A percentile compares a stretch with the other conserved stretches of the same genome.
phyloP scores from a whole-genome alignment of 1,284 basidiomycete genomes.

The Cystobasidiaceae sp. region DNA sequence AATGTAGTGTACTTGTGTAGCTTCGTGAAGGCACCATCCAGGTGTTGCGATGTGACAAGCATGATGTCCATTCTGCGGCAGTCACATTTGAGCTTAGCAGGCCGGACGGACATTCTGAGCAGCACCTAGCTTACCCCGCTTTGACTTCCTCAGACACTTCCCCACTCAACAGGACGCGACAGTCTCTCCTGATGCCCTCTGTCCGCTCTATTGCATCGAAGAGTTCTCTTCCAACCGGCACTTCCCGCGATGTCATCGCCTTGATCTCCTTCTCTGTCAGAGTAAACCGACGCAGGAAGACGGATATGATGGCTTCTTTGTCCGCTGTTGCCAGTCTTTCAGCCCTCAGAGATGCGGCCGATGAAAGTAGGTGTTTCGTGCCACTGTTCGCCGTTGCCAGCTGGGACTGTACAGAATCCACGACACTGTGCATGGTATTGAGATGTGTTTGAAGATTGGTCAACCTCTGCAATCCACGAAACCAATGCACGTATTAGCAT shows the following conservation, averaged over 20 bases:
- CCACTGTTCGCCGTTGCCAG: slow-evolving; percentile 69
- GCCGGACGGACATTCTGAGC: too few relatives aligned
- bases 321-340: slow-evolving; percentile 56
- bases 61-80: slow-evolving; percentile 79
- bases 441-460: slow-evolving; percentile 68
- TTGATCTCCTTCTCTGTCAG: slow-evolving; percentile 67
- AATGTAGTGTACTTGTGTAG: slow-evolving; percentile 77
- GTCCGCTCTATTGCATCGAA: slow-evolving; percentile 84
- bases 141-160: slow-evolving; percentile 67
- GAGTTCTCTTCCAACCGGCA: slow-evolving; percentile 65
- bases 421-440: slow-evolving; percentile 68
- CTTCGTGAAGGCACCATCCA: slow-evolving; percentile 86
- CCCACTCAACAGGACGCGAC: slow-evolving; percentile 77
- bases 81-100: too few relatives aligned
- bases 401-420: slow-evolving; percentile 74
- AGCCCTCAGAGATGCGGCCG: slow-evolving; percentile 71
- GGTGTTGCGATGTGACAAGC: slow-evolving; percentile 67
- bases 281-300: slow-evolving; percentile 81
- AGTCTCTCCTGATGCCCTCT: slow-evolving; percentile 73
- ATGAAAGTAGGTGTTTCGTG: slow-evolving; percentile 76
- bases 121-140: slow-evolving; percentile 76
- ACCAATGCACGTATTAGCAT: too few relatives aligned
- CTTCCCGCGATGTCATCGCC: slow-evolving; percentile 69
- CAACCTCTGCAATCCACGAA: slow-evolving; percentile 71
- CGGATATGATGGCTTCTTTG: slow-evolving; percentile 64